These are phyloP conservation scores for Trametes punicea DNA, from an alignment of 768 basidiomycete genomes.

Conservation along the genomic window DNA sequence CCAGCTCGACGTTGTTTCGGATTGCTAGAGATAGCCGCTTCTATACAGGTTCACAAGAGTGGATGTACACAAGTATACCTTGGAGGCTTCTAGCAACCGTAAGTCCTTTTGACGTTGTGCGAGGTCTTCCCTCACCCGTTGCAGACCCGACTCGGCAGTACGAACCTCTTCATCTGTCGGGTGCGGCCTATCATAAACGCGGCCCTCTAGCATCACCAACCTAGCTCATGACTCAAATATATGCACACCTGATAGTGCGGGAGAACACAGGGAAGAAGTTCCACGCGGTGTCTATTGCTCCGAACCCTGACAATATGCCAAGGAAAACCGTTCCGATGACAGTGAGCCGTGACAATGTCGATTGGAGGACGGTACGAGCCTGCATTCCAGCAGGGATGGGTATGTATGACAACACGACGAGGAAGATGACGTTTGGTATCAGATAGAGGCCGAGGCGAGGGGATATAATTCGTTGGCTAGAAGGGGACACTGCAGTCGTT, in stretches of 20 bases:
- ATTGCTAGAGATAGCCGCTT: background rate
- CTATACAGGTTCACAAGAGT: too few species aligned
- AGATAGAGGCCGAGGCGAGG: constrained; percentile 40
- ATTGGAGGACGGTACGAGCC: constrained; percentile 38
- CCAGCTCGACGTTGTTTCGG: constrained; percentile 35
- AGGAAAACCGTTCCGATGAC: constrained; percentile 77
- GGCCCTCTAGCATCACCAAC: background rate
- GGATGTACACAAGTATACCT: constrained; percentile 20
- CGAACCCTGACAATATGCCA: constrained; percentile 78
- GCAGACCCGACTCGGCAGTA: constrained; percentile 54
- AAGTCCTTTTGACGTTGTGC: constrained; percentile 36
- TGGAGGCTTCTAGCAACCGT: constrained; percentile 28
- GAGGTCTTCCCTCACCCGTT: constrained; percentile 59
- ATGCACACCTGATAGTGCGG: constrained; percentile 25
- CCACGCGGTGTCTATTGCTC: constrained; percentile 70
- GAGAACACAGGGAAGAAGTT: constrained; percentile 46
- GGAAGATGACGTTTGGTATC: constrained; percentile 40
- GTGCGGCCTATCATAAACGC: constrained; percentile 5
- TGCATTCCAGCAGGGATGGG: constrained; percentile 52
- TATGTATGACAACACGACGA: constrained; percentile 61
- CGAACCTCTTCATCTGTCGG: constrained; percentile 53
- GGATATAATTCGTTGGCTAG: constrained; percentile 30
- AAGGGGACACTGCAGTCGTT: constrained; percentile 14
- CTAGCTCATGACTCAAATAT: background rate
- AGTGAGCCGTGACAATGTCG: constrained; percentile 57